Conservation (phyloP, 805 yeast genomes). For the Cephaloascus albidus region DNA sequence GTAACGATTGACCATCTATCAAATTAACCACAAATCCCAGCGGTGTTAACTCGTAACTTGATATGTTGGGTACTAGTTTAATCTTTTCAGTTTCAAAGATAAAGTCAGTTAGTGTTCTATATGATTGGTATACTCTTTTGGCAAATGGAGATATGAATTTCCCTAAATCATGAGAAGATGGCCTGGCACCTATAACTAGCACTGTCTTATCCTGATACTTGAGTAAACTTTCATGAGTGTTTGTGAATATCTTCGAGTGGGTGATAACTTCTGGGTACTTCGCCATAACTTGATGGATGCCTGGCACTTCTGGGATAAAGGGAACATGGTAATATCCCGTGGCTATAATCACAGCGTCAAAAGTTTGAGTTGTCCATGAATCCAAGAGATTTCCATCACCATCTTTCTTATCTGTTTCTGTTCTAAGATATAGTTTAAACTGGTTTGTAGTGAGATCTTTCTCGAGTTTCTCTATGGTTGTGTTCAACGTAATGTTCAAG, state of each 20-base stretch:
- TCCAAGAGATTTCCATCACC: background rate
- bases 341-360: constrained; percentile 37
- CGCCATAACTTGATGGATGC: constrained; percentile 37
- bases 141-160: background rate
- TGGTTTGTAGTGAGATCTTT: background rate
- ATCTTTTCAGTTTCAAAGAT: constrained; percentile 7
- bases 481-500: background rate
- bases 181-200: constrained; percentile 16
- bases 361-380: constrained; percentile 34
- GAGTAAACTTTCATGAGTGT: constrained; percentile 5
- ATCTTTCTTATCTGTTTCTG: background rate
- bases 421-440: no score
- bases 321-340: constrained; percentile 28
- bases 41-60: constrained; percentile 6
- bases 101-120: background rate
- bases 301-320: constrained; percentile 23
- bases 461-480: background rate
- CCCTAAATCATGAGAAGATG: background rate
- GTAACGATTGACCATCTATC: constrained; percentile 9
- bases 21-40: constrained; percentile 9
- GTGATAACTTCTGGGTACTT: constrained; percentile 12
- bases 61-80: constrained; percentile 14
- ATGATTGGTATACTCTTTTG: background rate
- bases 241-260: constrained; percentile 19
- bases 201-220: constrained; percentile 11